phyloP scores from a whole-genome alignment of 805 yeast genomes.

The Hanseniaspora nectarophila region DNA sequence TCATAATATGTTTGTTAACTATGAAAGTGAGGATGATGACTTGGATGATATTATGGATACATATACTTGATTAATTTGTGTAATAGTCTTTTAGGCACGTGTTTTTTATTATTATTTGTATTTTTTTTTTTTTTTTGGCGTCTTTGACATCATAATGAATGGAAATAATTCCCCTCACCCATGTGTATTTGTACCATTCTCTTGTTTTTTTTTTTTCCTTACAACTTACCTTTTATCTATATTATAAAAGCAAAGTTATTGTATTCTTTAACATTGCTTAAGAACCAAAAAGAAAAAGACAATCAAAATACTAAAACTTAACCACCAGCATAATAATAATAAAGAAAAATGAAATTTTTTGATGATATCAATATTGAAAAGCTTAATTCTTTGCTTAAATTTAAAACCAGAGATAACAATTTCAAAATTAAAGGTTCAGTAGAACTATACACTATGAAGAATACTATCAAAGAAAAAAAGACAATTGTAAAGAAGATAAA shows the following conservation, averaged over 20 bases:
- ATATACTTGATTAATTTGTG: not conserved
- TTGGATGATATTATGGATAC: conserved; percentile 5
- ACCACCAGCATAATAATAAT: too few relatives aligned
- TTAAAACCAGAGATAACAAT: conserved; percentile 49
- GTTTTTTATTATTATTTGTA: not conserved
- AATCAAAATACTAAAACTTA: too few relatives aligned
- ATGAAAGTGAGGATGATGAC: not conserved
- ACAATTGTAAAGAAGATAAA: conserved; percentile 74
- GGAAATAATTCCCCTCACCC: not conserved
- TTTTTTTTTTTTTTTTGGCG: not conserved
- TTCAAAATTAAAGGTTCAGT: conserved; percentile 76
- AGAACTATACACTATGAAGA: conserved; percentile 88
- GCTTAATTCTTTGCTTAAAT: conserved; percentile 73
- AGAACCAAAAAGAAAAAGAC: not conserved
- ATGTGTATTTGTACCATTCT: not conserved
- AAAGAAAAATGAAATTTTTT: conserved; percentile 46
- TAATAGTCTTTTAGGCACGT: not conserved
- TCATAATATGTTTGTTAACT: not conserved
- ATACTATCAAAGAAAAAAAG: conserved; percentile 80
- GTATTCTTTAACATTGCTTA: too few relatives aligned
- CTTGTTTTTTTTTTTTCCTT: not conserved
- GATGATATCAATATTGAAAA: conserved; percentile 89
- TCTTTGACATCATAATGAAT: not conserved
- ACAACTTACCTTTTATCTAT: not conserved
- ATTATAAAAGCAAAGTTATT: too few relatives aligned